phyloP scores from a whole-genome alignment of 2,329 filamentous ascomycete species.

The Pyricularia pennisetigena region DNA sequence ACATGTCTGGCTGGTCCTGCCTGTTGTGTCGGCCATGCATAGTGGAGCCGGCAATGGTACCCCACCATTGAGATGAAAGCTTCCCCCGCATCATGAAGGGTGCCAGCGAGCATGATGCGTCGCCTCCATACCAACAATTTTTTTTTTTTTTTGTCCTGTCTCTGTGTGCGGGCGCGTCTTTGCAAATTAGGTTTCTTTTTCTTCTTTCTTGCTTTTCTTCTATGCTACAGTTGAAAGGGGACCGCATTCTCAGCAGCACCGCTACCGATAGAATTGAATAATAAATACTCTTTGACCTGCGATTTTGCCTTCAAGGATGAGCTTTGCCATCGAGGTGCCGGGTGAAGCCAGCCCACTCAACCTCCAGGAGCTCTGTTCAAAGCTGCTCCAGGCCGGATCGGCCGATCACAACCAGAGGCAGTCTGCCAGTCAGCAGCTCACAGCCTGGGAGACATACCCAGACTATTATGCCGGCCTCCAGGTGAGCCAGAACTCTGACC shows the following conservation, averaged over 20 bases:
- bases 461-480: constrained; percentile 62
- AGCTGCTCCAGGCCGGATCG: constrained; percentile 54
- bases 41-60: not conserved
- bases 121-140: not conserved
- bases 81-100: not conserved
- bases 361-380: constrained; percentile 52
- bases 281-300: not conserved
- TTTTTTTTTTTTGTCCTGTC: not conserved
- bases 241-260: not conserved
- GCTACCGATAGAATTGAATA: not conserved
- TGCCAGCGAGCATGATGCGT: not conserved
- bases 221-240: not conserved
- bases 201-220: not conserved
- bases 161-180: not conserved
- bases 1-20: not conserved
- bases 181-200: not conserved
- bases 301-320: constrained; percentile 35
- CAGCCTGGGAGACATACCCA: constrained; percentile 57
- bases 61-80: not conserved
- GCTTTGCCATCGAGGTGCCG: constrained; percentile 65
- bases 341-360: constrained; percentile 70
- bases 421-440: constrained; percentile 59
- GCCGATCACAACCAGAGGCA: constrained; percentile 54
- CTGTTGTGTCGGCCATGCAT: not conserved
- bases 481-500: constrained; percentile 28